Evolutionary conservation across 2,329 filamentous ascomycete genomes (phyloP), one percentile per base, ranked within the genome.

Genomic region (Fusarium citri): DNA sequence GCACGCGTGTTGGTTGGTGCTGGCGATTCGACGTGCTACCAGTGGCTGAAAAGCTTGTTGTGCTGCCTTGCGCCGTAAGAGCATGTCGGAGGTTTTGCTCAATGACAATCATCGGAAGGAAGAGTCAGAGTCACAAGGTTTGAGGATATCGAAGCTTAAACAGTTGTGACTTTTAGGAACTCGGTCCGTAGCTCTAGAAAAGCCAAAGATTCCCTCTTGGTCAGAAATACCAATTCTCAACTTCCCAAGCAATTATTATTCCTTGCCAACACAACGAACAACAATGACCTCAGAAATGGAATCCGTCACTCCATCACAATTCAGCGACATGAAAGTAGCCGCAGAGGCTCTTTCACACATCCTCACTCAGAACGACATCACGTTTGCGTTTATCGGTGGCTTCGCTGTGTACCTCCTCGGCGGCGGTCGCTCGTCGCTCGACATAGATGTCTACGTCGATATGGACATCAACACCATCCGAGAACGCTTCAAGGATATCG

Each of bases 101-200:
- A 37, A 37, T n/a, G 1, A 11, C 0, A 7, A 37, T 4, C 3
- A n/a, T 11, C 0, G 34, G 5, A 11, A 3, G 1, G 9, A 1
- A 11, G 34, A n/a, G n/a, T 4, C 1, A n/a, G 1, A n/a, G 10
- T n/a, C 18, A n/a, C 34, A 7, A n/a, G 10, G 34, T n/a, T 37
- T n/a, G 34, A 18, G 12, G 2, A 7, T 0, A 37, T 12, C 3
- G 1, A 37, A 37, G 34, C 0, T n/a, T n/a, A 12, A 7, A 12
- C 3, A 6, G 0, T 2, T 37, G 10, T 1, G 1, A 11, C 0
- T 7, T n/a, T n/a, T 12, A n/a, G 3, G 1, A n/a, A 7, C 3
- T 12, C 10, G 6, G 18, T 2, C n/a, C 6, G 18, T 12, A 37
- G 6, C 9, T 11, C 31, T 37, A 11, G 5, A 37, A 18, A 37